These are phyloP conservation scores for Arachis monticola DNA, from an alignment of 331 rosid species.

Conservation along the genomic window DNA sequence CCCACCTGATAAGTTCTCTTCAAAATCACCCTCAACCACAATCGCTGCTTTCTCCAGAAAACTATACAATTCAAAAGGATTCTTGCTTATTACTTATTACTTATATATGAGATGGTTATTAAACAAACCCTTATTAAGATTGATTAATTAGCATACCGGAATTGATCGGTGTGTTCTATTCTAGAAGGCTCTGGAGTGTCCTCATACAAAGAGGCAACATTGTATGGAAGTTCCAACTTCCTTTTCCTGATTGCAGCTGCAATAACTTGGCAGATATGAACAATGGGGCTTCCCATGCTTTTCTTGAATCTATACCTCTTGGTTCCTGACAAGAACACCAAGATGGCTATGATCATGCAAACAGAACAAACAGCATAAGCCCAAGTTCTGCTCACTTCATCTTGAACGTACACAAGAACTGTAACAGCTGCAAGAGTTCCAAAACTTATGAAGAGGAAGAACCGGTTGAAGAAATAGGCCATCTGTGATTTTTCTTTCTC, in stretches of 20 bases:
- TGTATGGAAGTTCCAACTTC: constrained; percentile 56
- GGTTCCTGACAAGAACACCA: constrained; percentile 63
- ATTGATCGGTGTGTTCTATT: constrained; percentile 65
- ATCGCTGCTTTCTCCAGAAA: constrained; percentile 89
- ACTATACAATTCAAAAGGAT: constrained; percentile 37
- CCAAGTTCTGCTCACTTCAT: constrained; percentile 76
- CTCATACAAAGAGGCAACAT: constrained; percentile 57
- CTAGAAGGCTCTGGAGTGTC: constrained; percentile 66
- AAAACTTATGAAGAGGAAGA: constrained; percentile 72
- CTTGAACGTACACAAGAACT: constrained; percentile 84
- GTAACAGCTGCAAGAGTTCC: constrained; percentile 85
- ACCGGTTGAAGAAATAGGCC: constrained; percentile 81
- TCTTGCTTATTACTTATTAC: too few species aligned
- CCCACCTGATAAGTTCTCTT: constrained; percentile 41
- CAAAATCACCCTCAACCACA: constrained; percentile 66
- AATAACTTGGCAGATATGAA: constrained; percentile 77
- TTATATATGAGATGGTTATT: too few species aligned
- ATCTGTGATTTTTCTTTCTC: constrained; percentile 81
- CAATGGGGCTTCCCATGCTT: constrained; percentile 83
- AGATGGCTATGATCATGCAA: constrained; percentile 62
- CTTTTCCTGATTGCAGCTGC: constrained; percentile 67
- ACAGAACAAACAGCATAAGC: constrained; percentile 83
- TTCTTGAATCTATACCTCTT: constrained; percentile 69
- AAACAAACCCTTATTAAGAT: not conserved
- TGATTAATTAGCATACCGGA: constrained; percentile 50